Base-by-base conservation (phyloP, 345 rosid species). In the Hypericum androsaemum region DNA sequence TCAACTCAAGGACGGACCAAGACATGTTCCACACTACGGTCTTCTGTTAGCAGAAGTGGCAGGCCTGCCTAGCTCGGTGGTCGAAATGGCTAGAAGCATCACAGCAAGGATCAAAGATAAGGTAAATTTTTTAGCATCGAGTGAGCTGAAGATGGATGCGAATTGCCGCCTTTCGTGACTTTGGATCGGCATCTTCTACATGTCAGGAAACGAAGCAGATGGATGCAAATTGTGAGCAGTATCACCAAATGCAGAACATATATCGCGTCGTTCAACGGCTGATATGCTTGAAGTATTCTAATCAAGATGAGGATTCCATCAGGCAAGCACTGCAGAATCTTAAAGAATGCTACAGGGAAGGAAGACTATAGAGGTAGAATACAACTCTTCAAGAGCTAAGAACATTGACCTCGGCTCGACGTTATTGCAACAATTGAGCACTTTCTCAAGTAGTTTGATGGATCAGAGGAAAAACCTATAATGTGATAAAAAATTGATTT, bases 31-130 rank as follows among this genome's bases (percentile, higher is more conserved):
- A 11, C 89, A 84, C 64, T 92, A 84, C 49, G 94, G 98, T 63
- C 95, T 88, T 68, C 64, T 79, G 17, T 50, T 84, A 69, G 98
- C 96, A 2, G 74, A 92, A 63, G 84, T 77, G 47, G 96, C 96
- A 12, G 95, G 98, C 59, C 61, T 90, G 57, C 96, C 98, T 17
- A 70, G 58, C 64, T 64, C 89, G 8, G 96, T 90, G 68, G 70
- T 82, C 48, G 92, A 90, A 66, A 80, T 70, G 7, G 96, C 98
- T n/a, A 73, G 73, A 71, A 65, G 54, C 65, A 88, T 92, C 59
- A 83, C 94, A 47, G 64, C 83, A 47, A 75, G 71, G 66, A 78
- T 83, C 61, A 75, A 77, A 37, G 71, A 75, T 41, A 83, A 75
- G 90, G 95, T 88, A 8, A 56, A 15, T 53, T 58, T 8, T 6